Conservation (phyloP, 352 stramenopile species). For the Aphanomyces euteiches region DNA sequence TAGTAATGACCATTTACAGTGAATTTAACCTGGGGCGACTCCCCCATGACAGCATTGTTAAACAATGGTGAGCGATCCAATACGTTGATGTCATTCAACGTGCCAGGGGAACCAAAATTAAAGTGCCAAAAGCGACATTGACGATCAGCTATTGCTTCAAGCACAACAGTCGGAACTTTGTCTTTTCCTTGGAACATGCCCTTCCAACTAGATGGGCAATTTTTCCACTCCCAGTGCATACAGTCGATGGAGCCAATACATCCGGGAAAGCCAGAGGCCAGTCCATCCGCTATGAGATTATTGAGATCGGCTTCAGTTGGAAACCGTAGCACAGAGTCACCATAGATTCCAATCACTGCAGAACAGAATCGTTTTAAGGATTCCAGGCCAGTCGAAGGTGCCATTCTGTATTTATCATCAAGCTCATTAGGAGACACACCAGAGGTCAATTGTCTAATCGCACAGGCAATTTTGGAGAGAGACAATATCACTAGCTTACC, state of each 20-base stretch:
- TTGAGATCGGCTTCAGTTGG: constrained; percentile 3
- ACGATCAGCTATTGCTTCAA: constrained; percentile 18
- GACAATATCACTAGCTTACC: too few relatives aligned
- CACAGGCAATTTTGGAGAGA: neutral
- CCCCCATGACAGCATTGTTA: neutral
- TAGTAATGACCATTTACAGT: neutral
- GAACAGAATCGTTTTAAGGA: constrained; percentile 13
- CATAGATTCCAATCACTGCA: constrained; percentile 7
- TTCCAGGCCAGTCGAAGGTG: neutral
- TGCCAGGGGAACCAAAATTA: constrained; percentile 27
- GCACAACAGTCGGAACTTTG: constrained; percentile 9
- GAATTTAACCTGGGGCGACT: neutral
- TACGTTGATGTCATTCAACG: constrained; percentile 28
- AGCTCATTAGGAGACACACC: neutral
- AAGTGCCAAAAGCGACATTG: constrained; percentile 2
- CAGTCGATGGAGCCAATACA: constrained; percentile 24
- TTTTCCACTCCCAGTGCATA: constrained; percentile 31
- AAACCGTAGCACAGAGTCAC: neutral
- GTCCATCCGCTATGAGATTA: neutral
- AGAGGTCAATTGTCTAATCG: neutral
- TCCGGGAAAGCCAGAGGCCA: constrained; percentile 20
- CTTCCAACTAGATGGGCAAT: constrained; percentile 16
- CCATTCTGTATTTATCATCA: neutral
- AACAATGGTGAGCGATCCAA: constrained; percentile 21
- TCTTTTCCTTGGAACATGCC: constrained; percentile 23